These are phyloP conservation scores for Groenewaldozyma salmanticensis DNA, from an alignment of 805 yeast species.

Conservation along the genomic window DNA sequence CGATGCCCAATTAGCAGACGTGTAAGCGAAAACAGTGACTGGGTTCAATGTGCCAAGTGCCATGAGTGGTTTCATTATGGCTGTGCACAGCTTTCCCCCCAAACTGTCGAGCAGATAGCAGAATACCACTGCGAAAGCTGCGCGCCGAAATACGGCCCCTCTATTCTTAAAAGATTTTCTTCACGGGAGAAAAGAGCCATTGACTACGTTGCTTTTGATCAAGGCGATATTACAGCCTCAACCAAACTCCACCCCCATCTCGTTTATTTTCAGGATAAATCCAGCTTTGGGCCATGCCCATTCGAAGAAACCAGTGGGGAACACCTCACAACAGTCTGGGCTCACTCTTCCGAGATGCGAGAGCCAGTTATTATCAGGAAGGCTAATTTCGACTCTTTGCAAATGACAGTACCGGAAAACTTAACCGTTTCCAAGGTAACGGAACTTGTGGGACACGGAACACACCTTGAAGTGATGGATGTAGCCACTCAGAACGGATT, in stretches of 20 bases:
- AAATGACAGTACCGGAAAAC: slow-evolving; percentile 44
- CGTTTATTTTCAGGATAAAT: slow-evolving; percentile 7
- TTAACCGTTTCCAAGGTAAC: slow-evolving; percentile 50
- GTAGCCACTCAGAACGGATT: slow-evolving; percentile 61
- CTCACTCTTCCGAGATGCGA: slow-evolving; percentile 25
- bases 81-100: slow-evolving; percentile 35
- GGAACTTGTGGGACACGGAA: slow-evolving; percentile 50
- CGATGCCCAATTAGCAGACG: no score
- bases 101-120: slow-evolving; percentile 32
- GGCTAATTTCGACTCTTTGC: slow-evolving; percentile 27
- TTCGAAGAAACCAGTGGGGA: slow-evolving; percentile 25
- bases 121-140: slow-evolving; percentile 51
- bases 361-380: slow-evolving; percentile 40
- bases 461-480: slow-evolving; percentile 76
- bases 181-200: slow-evolving; percentile 45
- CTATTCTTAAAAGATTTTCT: slow-evolving; percentile 42
- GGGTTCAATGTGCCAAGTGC: slow-evolving; percentile 53
- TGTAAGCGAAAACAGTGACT: no score
- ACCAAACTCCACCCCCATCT: slow-evolving; percentile 9
- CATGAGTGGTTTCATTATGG: slow-evolving; percentile 42
- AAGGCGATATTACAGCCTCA: slow-evolving; percentile 47
- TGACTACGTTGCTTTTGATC: slow-evolving; percentile 72
- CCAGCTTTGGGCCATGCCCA: slow-evolving; percentile 23
- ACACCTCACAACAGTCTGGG: slow-evolving; percentile 32
- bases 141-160: slow-evolving; percentile 36